Evolutionary conservation across 2,329 filamentous ascomycete species (phyloP).

Genomic region (Domatiomyces catenatus): DNA sequence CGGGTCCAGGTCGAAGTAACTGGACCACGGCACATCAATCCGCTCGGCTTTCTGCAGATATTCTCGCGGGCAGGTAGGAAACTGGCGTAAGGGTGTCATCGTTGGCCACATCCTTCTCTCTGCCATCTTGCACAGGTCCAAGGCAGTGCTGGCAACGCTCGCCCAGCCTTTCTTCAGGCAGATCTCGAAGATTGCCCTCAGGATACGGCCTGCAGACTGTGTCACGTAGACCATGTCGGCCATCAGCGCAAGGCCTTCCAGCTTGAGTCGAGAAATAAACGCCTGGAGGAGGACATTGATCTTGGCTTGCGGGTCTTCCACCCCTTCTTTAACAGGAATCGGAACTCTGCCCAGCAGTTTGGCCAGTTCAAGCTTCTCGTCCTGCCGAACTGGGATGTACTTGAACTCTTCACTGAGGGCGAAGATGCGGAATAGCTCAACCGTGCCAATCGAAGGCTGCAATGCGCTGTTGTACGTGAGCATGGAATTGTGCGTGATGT

Average conservation of each 20-base stretch:
- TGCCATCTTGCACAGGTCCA: constrained; percentile 96
- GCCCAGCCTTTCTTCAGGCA: constrained; percentile 95
- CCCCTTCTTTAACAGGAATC: constrained; percentile 91
- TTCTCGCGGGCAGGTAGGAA: constrained; percentile 64
- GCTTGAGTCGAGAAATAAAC: constrained; percentile 84
- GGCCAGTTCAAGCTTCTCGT: constrained; percentile 90
- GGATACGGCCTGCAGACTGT: constrained; percentile 88
- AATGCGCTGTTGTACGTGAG: constrained; percentile 91
- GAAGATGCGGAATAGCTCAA: constrained; percentile 94
- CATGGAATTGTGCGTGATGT: constrained; percentile 94
- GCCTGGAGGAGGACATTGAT: constrained; percentile 96
- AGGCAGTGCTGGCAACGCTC: constrained; percentile 74
- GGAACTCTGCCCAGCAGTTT: constrained; percentile 82
- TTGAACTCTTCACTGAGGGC: constrained; percentile 96
- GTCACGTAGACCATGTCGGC: constrained; percentile 98
- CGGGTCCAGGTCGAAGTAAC: constrained; percentile 90
- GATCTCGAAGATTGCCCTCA: constrained; percentile 92
- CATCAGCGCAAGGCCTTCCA: constrained; percentile 91
- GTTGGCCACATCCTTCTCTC: constrained; percentile 99
- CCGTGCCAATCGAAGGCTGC: constrained; percentile 78
- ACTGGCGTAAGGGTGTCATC: constrained; percentile 90
- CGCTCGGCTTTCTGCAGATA: constrained; percentile 85
- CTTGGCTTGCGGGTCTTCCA: constrained; percentile 92
- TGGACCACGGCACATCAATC: constrained; percentile 84
- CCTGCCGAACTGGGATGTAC: constrained; percentile 92